phyloP scores from a whole-genome alignment of 148 eudicot genomes.

The Heliamphora exappendiculata region DNA sequence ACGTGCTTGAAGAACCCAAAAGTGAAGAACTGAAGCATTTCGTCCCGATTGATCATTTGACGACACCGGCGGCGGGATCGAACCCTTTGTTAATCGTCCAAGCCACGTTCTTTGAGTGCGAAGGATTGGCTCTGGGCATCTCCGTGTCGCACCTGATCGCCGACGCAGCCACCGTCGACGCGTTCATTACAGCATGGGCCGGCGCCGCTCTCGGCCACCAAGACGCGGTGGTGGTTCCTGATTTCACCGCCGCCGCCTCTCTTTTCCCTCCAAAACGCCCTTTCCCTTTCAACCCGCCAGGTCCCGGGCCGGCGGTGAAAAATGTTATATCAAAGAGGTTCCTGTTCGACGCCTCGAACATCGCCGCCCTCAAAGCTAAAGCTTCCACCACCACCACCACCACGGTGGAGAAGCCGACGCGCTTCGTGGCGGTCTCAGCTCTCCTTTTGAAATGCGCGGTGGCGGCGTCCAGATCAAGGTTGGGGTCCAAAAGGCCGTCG shows the following conservation, averaged over 20 bases:
- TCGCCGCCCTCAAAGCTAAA: background rate
- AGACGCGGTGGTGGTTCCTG: background rate
- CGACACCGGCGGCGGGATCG: background rate
- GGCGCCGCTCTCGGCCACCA: background rate
- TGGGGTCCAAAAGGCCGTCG: background rate
- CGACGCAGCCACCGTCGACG: background rate
- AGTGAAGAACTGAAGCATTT: conserved; percentile 4
- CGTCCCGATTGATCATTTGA: background rate
- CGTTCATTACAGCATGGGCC: conserved; percentile 14
- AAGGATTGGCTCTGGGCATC: conserved; percentile 13
- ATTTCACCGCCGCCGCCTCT: background rate
- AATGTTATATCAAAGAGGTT: background rate
- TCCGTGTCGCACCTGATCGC: conserved; percentile 3
- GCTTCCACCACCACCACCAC: background rate
- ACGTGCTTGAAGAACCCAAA: background rate
- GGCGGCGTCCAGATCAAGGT: background rate
- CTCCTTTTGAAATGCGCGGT: background rate
- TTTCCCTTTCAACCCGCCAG: background rate
- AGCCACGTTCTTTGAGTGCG: conserved; percentile 15
- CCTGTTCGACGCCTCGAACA: background rate
- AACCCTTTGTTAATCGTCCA: conserved; percentile 4
- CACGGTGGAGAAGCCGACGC: background rate
- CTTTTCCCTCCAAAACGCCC: background rate
- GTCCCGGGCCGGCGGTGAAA: background rate
- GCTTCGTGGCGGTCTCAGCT: background rate